Base-by-base conservation (phyloP, 192 early-diverging fungal genomes). In the Rhizophagus sp. region DNA sequence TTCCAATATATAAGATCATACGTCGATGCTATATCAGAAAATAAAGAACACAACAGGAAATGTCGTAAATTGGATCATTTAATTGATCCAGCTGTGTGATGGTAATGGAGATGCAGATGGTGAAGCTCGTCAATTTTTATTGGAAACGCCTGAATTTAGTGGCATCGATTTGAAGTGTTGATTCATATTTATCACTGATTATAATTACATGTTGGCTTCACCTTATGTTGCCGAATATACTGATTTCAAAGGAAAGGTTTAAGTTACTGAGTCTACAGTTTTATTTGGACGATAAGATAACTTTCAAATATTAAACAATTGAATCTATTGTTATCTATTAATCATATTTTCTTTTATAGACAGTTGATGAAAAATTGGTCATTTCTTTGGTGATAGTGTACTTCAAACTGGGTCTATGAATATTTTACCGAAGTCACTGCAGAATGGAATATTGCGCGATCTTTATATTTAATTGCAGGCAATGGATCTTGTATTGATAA, bases 181-280 rank as follows among this genome's bases (percentile, higher is more conserved):
- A n/a, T n/a, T n/a, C n/a, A n/a, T n/a, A n/a, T n/a, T n/a, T n/a
- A n/a, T n/a, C n/a, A n/a, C n/a, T n/a, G n/a, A n/a, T n/a, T n/a
- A n/a, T n/a, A n/a, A 1, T 30, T 1, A 30, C 1, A 30, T 30
- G 27, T 30, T 30, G 27, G 27, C 1, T 30, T 30, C 1, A 30
- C 27, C 27, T 30, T 30, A 30, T 30, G 1, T 30, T 30, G 1
- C 1, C 2, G 95, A 96, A 62, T 95, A 93, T 85, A 89, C 92
- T 1, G 90, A 88, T 27, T 97, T 95, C 81, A 85, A 89, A 36
- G 95, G 95, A 5, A 88, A 86, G 10, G 90, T 97, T 4, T 91
- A 90, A 84, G 94, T 92, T 5, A 95, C 96, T 0, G 96, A 95
- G 82, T 92, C 94, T 0, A 92, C 93, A 1, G 90, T 94, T 82